Conservation (phyloP, 768 basidiomycete species). For the Serendipita sp. region DNA sequence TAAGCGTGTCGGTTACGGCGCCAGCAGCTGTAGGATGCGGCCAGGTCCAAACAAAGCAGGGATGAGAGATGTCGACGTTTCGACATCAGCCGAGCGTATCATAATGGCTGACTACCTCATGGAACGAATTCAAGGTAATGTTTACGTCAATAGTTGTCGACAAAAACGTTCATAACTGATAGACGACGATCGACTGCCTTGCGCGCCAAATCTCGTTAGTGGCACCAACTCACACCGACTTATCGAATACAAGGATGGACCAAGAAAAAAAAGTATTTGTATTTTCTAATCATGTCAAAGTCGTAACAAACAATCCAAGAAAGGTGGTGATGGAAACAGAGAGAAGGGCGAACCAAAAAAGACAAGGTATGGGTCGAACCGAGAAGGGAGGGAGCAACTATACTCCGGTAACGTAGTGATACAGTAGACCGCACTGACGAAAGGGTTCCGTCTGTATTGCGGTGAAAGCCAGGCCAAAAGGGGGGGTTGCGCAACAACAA, state of each 20-base stretch:
- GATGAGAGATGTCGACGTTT: too few relatives aligned
- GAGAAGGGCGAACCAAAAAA: not conserved
- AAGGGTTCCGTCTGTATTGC: not conserved
- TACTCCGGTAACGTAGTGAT: too few relatives aligned
- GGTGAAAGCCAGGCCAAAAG: not conserved
- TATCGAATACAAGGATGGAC: too few relatives aligned
- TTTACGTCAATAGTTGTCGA: too few relatives aligned
- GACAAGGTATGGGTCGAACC: not conserved
- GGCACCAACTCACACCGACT: not conserved
- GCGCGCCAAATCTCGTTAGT: too few relatives aligned
- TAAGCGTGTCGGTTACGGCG: not conserved
- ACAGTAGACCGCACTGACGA: not conserved
- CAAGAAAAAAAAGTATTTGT: not conserved
- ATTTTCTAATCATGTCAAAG: not conserved
- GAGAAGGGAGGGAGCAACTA: too few relatives aligned
- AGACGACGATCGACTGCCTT: too few relatives aligned
- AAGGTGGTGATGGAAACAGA: not conserved
- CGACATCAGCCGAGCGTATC: too few relatives aligned
- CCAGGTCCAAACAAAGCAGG: not conserved
- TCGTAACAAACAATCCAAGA: not conserved
- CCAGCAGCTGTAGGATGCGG: not conserved
- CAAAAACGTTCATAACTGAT: too few relatives aligned
- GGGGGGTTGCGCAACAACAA: not conserved
- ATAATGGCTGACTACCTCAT: too few relatives aligned
- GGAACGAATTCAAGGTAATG: too few relatives aligned